Evolutionary conservation across 2,329 filamentous ascomycete species (phyloP), one percentile per base, ranked within the genome.

Genomic region (Fusarium pseudoanthophilum): DNA sequence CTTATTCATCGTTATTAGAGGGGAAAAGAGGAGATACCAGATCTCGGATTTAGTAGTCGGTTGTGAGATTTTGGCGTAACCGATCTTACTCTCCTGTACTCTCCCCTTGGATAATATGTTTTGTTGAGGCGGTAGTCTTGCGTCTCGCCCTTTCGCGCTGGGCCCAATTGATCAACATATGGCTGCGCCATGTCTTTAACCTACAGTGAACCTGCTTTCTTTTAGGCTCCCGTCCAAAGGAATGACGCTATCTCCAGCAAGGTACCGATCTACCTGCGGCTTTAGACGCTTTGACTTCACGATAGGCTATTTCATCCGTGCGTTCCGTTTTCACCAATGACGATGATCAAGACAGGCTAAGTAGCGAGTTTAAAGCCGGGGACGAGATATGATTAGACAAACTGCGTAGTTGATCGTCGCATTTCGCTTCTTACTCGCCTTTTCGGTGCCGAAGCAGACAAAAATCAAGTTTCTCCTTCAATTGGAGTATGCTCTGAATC

Each of bases 131-230:
- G 11, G 11, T 11, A 2, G 4, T 24, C 2, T 14, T 34, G 21
- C 16, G 16, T 51, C 16, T 24, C 8, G 5, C 2, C 11, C 14
- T 0, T 24, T 20, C n/a, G 21, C 16, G 16, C 5, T 6, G 16
- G 4, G 2, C n/a, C 5, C 21, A 1, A 20, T 11, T 51, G 15
- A 49, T 5, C 1, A 34, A 7, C 13, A 20, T 5, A 20, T 20
- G 16, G n/a, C 30, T 20, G 6, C 8, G 48, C 21, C 3, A 34
- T 14, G 11, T 34, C 16, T 15, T 24, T 15, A 20, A 8, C n/a
- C 3, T 11, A 1, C 8, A 11, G 36, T 0, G 5, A 3, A 18
- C 20, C 20, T 1, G 24, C 20, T n/a, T 40, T 2, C 30, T 21
- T 32, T 37, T 40, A 5, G 26, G 10, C 51, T 40, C 24, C 20